These are phyloP conservation scores for Paraglomus occultum DNA, from an alignment of 192 early-diverging fungal species.

Conservation along the genomic window DNA sequence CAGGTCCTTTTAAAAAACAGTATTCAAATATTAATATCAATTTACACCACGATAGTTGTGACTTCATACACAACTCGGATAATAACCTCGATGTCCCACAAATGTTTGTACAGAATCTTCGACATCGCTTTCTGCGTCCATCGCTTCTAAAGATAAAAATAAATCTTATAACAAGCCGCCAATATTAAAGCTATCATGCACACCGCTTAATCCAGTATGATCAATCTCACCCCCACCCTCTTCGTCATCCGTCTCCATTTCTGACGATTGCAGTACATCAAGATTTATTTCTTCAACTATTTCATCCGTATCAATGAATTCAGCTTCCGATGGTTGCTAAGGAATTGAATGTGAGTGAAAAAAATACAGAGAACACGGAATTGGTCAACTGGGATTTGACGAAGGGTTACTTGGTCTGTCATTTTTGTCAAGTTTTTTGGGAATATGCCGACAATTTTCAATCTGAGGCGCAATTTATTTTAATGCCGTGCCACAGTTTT, in stretches of 20 bases:
- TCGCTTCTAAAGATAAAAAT: conserved; percentile 1
- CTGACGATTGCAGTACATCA: too few species aligned
- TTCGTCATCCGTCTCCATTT: conserved; percentile 11
- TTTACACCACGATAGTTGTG: not conserved
- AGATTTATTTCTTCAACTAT: too few species aligned
- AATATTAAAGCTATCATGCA: not conserved
- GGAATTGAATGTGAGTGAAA: too few species aligned
- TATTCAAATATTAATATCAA: not conserved
- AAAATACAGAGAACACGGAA: too few species aligned
- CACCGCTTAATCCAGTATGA: not conserved
- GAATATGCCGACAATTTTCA: too few species aligned
- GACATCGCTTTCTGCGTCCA: conserved; percentile 45
- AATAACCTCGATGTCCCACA: conserved; percentile 76
- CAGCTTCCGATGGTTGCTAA: too few species aligned
- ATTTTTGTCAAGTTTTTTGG: too few species aligned
- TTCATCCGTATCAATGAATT: too few species aligned
- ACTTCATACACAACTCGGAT: not conserved
- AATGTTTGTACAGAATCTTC: conserved; percentile 89
- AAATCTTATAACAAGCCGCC: not conserved
- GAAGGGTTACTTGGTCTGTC: too few species aligned
- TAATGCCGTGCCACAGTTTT: too few species aligned
- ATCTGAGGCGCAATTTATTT: too few species aligned
- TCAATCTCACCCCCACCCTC: not conserved
- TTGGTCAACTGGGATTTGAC: too few species aligned
- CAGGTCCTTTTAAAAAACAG: conserved; percentile 62